phyloP scores from a whole-genome alignment of 306 rosid genomes.

The Crotalaria pallida region DNA sequence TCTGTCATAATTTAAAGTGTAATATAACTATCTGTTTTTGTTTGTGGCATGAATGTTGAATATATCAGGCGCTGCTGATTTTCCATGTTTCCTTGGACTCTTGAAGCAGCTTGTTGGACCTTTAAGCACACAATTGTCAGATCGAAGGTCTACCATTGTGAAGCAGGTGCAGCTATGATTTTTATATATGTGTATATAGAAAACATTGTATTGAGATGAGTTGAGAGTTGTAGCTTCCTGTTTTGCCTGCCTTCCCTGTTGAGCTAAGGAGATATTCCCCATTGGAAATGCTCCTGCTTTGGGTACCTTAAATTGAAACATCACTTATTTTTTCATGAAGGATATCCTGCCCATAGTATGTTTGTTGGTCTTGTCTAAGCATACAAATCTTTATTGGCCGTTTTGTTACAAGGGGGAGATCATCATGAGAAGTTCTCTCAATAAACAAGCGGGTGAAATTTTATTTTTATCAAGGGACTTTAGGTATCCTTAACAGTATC shows the following conservation, averaged over 20 bases:
- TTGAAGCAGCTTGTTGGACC: conserved; percentile 95
- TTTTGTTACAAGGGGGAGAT: background rate
- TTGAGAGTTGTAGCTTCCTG: conserved; percentile 15
- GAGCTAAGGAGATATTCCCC: background rate
- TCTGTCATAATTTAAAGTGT: background rate
- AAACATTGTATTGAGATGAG: background rate
- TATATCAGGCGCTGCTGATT: conserved; percentile 83
- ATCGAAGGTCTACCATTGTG: conserved; percentile 95
- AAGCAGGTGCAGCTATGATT: conserved; percentile 66
- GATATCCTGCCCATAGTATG: background rate
- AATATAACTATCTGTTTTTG: background rate
- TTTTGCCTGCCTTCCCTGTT: background rate
- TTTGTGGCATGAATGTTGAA: conserved; percentile 13
- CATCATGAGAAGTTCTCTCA: background rate
- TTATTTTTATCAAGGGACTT: background rate
- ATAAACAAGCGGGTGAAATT: background rate
- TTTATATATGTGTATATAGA: too few species aligned
- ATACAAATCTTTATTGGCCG: background rate
- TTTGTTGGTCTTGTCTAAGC: background rate
- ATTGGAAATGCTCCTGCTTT: background rate
- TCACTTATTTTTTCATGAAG: background rate
- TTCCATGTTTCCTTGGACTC: conserved; percentile 78
- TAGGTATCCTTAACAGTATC: background rate
- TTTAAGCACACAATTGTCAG: conserved; percentile 83
- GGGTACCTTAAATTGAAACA: background rate